Evolutionary conservation across 2,329 filamentous ascomycete species (phyloP).

Genomic region (Nannizziopsis arthrosporioides): DNA sequence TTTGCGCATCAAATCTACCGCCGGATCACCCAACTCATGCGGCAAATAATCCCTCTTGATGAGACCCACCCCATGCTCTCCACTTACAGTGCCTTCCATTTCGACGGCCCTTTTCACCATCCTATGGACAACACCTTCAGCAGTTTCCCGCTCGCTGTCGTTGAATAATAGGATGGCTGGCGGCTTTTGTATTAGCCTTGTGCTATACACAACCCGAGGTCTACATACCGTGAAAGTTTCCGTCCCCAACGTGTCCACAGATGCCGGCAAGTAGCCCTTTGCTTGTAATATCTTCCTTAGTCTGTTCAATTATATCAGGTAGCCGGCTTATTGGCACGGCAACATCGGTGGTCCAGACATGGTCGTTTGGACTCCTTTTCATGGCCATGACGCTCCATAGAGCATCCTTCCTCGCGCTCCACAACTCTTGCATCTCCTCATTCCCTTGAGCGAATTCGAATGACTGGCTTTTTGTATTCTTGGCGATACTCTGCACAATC

Average conservation of each 20-base stretch:
- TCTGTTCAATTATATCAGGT: conserved; percentile 60
- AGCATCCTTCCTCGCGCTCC: conserved; percentile 64
- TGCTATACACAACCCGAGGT: not conserved
- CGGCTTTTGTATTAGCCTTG: not conserved
- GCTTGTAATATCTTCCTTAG: conserved; percentile 52
- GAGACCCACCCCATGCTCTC: conserved; percentile 59
- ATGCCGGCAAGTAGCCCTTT: conserved; percentile 54
- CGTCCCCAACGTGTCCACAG: conserved; percentile 63
- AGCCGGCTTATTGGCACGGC: conserved; percentile 63
- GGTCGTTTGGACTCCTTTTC: conserved; percentile 46
- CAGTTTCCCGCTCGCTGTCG: conserved; percentile 44
- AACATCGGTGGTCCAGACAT: conserved; percentile 70
- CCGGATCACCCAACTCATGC: conserved; percentile 50
- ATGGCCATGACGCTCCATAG: conserved; percentile 62
- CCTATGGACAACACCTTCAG: conserved; percentile 50
- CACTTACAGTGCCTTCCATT: conserved; percentile 60
- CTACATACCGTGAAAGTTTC: conserved; percentile 56
- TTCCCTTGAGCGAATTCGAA: conserved; percentile 58
- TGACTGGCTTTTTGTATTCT: conserved; percentile 41
- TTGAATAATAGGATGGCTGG: conserved; percentile 52
- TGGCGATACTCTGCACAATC: conserved; percentile 49
- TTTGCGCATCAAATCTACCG: conserved; percentile 54
- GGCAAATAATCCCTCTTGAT: conserved; percentile 55
- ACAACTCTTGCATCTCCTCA: conserved; percentile 57
- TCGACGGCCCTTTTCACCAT: conserved; percentile 61